These are phyloP conservation scores for Tolypocladium nubicola DNA, from an alignment of 2,329 filamentous ascomycete genomes.

Conservation along the genomic window DNA sequence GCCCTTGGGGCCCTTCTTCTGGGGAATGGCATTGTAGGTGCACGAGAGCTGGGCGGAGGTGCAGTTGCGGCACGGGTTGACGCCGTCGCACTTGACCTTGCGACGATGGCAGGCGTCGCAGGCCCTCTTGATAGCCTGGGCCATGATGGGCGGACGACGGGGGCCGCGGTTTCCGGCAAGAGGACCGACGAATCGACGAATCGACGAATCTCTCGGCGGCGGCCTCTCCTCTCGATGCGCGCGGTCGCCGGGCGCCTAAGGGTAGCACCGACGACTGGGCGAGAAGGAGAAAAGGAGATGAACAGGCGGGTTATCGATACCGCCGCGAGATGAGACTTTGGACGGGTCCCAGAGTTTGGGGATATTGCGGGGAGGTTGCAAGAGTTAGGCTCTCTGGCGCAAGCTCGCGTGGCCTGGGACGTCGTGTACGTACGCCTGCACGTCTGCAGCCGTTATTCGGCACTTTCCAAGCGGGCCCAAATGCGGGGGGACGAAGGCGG, in stretches of 20 bases:
- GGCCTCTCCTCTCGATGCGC: background rate
- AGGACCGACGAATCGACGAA: background rate
- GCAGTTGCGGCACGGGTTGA: conserved; percentile 63
- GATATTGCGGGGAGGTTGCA: conserved; percentile 17
- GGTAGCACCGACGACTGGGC: background rate
- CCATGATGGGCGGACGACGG: conserved; percentile 23
- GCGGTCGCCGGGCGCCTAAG: background rate
- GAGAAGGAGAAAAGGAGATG: background rate
- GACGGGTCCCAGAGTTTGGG: conserved; percentile 2
- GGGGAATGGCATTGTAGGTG: conserved; percentile 65
- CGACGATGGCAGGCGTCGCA: conserved; percentile 66
- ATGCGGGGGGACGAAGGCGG: conserved; percentile 15
- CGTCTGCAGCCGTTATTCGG: conserved; percentile 24
- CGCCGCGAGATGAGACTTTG: background rate
- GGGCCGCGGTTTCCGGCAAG: background rate
- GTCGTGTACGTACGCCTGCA: conserved; percentile 10
- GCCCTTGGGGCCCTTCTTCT: conserved; percentile 69
- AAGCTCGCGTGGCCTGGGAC: conserved; percentile 6
- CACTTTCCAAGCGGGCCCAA: conserved; percentile 23
- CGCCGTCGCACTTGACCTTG: conserved; percentile 64
- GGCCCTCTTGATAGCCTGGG: conserved; percentile 47
- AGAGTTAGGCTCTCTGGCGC: background rate
- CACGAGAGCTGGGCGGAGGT: conserved; percentile 55
- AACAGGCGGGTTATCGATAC: conserved; percentile 2
- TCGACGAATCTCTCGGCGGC: background rate